Conservation (phyloP, 139 green algal species). For the Protoeuglena noctilucae region DNA sequence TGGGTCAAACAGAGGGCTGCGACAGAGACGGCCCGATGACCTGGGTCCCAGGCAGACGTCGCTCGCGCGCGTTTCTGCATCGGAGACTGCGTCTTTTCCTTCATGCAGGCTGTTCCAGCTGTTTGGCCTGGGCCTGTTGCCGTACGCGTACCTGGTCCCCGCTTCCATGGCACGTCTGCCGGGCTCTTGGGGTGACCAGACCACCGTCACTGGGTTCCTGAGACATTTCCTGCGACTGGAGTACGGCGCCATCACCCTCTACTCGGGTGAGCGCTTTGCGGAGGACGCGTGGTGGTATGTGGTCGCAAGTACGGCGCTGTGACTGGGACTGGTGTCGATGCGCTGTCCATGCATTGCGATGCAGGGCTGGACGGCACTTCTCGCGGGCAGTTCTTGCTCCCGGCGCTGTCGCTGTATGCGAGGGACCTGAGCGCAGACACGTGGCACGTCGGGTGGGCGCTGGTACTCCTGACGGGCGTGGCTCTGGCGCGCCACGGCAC, state of each 20-base stretch:
- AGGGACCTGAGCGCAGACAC: neutral
- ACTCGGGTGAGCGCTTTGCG: conserved; percentile 1
- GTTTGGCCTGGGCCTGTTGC: neutral
- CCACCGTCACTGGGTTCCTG: conserved; percentile 9
- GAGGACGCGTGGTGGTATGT: too few relatives aligned
- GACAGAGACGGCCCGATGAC: too few relatives aligned
- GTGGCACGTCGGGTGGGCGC: neutral
- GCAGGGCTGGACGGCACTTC: too few relatives aligned
- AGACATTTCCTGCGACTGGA: conserved; percentile 9
- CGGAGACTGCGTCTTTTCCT: too few relatives aligned
- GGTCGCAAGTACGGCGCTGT: too few relatives aligned
- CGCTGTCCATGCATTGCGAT: too few relatives aligned
- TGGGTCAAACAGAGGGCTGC: too few relatives aligned
- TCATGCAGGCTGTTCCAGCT: neutral
- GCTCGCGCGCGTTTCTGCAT: too few relatives aligned
- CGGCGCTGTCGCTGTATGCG: neutral
- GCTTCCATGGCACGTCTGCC: neutral
- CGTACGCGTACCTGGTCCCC: conserved; percentile 9
- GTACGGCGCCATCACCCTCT: conserved; percentile 12
- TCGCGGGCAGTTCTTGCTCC: neutral
- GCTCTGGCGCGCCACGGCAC: neutral
- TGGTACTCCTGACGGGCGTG: neutral
- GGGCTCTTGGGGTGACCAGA: conserved; percentile 10
- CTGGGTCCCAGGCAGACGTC: too few relatives aligned
- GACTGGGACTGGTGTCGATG: too few relatives aligned